Percentiles rank a stretch among this genome's conserved stretches.
phyloP scores from a whole-genome alignment of 2,329 filamentous ascomycete genomes.

The Daldinia sp. region DNA sequence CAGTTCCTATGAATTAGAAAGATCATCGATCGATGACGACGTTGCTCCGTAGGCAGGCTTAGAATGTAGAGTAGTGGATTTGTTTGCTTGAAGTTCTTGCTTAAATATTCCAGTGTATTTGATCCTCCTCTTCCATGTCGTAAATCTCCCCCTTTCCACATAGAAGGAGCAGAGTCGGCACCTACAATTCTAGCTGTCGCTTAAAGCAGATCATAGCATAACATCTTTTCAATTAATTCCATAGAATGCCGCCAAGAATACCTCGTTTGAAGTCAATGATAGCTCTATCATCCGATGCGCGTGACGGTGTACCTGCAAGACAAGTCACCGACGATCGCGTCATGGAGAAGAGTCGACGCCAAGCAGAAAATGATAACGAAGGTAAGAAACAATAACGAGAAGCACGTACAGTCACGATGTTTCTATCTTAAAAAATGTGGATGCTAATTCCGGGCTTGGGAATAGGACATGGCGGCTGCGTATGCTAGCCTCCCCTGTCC shows the following conservation, averaged over 20 bases:
- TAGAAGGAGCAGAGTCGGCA: background rate
- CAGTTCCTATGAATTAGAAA: background rate
- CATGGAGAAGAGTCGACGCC: background rate
- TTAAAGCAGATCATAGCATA: slow-evolving; percentile 2
- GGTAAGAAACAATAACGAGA: slow-evolving; percentile 9
- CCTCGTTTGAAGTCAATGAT: slow-evolving; percentile 22
- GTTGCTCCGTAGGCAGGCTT: background rate
- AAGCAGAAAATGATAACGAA: background rate
- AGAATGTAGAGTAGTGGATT: background rate
- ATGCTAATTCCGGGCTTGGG: slow-evolving; percentile 19
- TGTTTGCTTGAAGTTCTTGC: background rate
- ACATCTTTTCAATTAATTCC: slow-evolving; percentile 3
- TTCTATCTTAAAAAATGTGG: background rate
- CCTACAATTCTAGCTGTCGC: background rate
- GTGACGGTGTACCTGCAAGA: background rate
- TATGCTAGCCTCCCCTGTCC: slow-evolving; percentile 17
- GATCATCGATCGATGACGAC: background rate
- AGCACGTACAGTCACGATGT: no score
- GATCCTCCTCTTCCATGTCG: background rate
- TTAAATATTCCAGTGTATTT: slow-evolving; percentile 1
- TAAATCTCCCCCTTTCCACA: background rate
- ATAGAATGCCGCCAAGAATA: slow-evolving; percentile 24
- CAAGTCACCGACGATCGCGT: slow-evolving; percentile 8
- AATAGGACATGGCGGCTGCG: slow-evolving; percentile 19
- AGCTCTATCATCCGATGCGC: slow-evolving; percentile 16